Evolutionary conservation across 768 basidiomycete genomes (phyloP), one percentile per base, ranked within the genome.

Genomic region (Boletales sp.): DNA sequence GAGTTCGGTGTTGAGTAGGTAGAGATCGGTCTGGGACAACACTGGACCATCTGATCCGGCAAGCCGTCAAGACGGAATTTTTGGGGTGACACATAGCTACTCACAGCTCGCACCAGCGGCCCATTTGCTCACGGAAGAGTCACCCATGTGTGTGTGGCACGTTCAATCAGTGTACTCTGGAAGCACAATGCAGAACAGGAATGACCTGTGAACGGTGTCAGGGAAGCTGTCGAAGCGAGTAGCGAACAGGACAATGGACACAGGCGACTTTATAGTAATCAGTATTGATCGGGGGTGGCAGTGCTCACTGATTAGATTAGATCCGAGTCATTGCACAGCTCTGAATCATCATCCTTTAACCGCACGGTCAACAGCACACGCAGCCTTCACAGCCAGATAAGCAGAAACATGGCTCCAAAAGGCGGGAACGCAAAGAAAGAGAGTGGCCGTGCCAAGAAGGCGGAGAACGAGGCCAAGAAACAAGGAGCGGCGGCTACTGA

Each of bases 341-440:
- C 24, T 27, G 24, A 27, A 6, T 27, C 24, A 27, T 27, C 24
- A n/a, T 37, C 13, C 37, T 37, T 27, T 30, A 17, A 32, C 14
- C 42, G 8, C 51, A 45, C 39, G 18, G 40, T 47, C 36, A 47
- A 40, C 44, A 43, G 2, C 36, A 40, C 43, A 6, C 27, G 9
- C 14, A 10, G 31, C 18, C 50, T 42, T 27, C 52, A 45, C 56
- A 54, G 48, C 48, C 47, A 32, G 37, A 44, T 19, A 15, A 36
- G n/a, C 46, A 32, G 10, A 29, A 17, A 2, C 35, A 94, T 94
- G 94, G 70, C 94, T 42, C 93, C 94, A 1, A 91, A 90, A 69
- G 88, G 85, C 54, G 82, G 78, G 58, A 95, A 93, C 75, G 76
- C 90, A 50, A 97, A 95, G 83, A 95, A 95, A 67, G 94, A 95